A percentile compares a stretch with the other conserved stretches of the same genome.
These are phyloP conservation scores for Eucalyptus tenuipes DNA, from an alignment of 345 rosid species.

Conservation along the genomic window DNA sequence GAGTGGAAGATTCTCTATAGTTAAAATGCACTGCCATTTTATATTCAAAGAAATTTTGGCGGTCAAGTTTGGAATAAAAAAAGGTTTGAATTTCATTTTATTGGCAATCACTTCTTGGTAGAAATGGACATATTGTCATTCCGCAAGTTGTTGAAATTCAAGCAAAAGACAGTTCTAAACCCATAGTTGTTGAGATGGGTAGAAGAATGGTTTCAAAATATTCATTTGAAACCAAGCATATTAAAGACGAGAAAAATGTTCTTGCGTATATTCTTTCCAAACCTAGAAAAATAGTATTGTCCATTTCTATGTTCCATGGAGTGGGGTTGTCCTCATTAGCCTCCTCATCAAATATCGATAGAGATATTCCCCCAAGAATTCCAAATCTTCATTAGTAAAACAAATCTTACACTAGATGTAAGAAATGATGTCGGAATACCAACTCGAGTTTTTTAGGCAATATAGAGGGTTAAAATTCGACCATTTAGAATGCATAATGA, in stretches of 20 bases:
- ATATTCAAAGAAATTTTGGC: background rate
- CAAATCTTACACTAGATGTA: background rate
- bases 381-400: background rate
- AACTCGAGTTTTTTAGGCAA: background rate
- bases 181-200: background rate
- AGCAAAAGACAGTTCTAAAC: background rate
- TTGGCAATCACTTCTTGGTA: background rate
- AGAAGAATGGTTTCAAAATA: background rate
- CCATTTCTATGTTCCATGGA: background rate
- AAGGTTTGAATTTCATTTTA: no score
- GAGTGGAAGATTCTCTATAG: background rate
- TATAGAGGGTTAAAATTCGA: background rate
- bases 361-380: background rate
- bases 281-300: background rate
- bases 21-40: background rate
- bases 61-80: background rate
- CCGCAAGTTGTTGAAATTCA: rapidly evolving
- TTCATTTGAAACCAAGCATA: background rate
- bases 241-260: background rate
- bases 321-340: background rate
- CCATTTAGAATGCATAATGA: background rate
- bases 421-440: background rate
- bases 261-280: background rate
- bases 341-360: background rate
- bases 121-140: background rate